Percentiles rank a stretch among this genome's conserved stretches.
Conservation (phyloP, 345 rosid genomes). For the Melaleuca quinquenervia region DNA sequence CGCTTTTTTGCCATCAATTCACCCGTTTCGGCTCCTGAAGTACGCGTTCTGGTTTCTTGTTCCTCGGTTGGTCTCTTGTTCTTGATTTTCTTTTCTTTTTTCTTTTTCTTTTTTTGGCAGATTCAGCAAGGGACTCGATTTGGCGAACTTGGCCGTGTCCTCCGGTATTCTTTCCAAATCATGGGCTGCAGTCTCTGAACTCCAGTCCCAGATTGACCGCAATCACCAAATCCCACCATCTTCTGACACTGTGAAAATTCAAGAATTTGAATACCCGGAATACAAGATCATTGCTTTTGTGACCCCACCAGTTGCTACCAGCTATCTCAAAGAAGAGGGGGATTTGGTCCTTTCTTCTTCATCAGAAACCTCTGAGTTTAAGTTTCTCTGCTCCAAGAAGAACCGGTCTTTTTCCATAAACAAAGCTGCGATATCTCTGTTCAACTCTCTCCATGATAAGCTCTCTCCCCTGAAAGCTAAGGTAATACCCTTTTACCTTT, state of each 20-base stretch:
- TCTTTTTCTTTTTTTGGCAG: slow-evolving; percentile 3
- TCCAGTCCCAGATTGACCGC: neutral
- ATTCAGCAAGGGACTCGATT: slow-evolving; percentile 19
- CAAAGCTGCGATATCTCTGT: slow-evolving; percentile 23
- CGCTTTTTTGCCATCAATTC: neutral
- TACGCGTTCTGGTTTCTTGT: neutral
- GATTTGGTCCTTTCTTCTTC: slow-evolving; percentile 23
- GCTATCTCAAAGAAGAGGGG: slow-evolving; percentile 1
- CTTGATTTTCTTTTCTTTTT: neutral
- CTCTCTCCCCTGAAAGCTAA: slow-evolving; percentile 22
- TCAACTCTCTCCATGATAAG: slow-evolving; percentile 2
- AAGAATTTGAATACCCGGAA: neutral
- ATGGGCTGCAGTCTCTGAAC: slow-evolving; percentile 19
- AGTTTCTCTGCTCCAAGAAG: slow-evolving; percentile 27
- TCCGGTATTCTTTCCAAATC: slow-evolving; percentile 33
- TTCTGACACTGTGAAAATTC: slow-evolving; percentile 1
- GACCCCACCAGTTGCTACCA: slow-evolving; percentile 5
- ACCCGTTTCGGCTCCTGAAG: neutral
- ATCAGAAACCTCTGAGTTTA: slow-evolving; percentile 11
- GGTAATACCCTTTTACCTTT: slow-evolving; percentile 11
- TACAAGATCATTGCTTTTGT: slow-evolving; percentile 27
- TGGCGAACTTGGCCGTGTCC: slow-evolving; percentile 35
- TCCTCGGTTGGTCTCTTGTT: neutral
- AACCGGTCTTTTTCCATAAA: slow-evolving; percentile 26
- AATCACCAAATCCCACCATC: neutral